A percentile compares a stretch with the other conserved stretches of the same genome.
Evolutionary conservation across 169 alveolate genomes (phyloP).

Genomic region (Plasmodium adleri): DNA sequence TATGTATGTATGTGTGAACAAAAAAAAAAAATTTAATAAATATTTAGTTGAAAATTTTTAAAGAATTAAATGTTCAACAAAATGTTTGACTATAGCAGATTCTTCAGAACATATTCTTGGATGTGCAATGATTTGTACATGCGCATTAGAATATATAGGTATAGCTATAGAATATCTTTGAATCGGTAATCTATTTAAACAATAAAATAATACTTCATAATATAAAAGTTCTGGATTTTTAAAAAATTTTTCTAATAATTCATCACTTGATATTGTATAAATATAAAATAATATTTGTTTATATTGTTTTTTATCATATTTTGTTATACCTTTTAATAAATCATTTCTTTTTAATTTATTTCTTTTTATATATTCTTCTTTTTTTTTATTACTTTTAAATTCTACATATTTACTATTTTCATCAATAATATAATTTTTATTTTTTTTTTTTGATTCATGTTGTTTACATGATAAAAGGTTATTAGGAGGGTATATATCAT

Average conservation of each 20-base stretch:
- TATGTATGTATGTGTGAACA: not conserved
- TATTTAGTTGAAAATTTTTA: slow-evolving; percentile 6
- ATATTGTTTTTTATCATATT: slow-evolving; percentile 53
- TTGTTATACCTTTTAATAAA: slow-evolving; percentile 64
- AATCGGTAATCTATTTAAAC: slow-evolving; percentile 52
- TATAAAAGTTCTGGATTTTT: slow-evolving; percentile 66
- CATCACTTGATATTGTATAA: slow-evolving; percentile 55
- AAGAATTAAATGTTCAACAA: slow-evolving; percentile 59
- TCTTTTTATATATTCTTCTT: not conserved
- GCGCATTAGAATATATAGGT: slow-evolving; percentile 71
- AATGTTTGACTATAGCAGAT: slow-evolving; percentile 59
- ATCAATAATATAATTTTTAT: no score
- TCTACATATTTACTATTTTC: not conserved
- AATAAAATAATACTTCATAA: slow-evolving; percentile 59
- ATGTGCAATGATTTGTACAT: slow-evolving; percentile 74
- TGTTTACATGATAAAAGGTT: not conserved
- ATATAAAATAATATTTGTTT: slow-evolving; percentile 45
- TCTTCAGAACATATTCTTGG: slow-evolving; percentile 66
- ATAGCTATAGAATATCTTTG: slow-evolving; percentile 51
- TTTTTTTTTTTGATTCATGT: not conserved
- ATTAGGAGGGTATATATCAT: not conserved
- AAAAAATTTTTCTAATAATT: slow-evolving; percentile 32
- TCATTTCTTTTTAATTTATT: slow-evolving; percentile 31
- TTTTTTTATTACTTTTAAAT: not conserved
- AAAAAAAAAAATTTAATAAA: not conserved